Percentiles rank a stretch among this genome's conserved stretches.
Evolutionary conservation across 495 filamentous ascomycete genomes (phyloP).

Genomic region (Xylaria bambusicola): DNA sequence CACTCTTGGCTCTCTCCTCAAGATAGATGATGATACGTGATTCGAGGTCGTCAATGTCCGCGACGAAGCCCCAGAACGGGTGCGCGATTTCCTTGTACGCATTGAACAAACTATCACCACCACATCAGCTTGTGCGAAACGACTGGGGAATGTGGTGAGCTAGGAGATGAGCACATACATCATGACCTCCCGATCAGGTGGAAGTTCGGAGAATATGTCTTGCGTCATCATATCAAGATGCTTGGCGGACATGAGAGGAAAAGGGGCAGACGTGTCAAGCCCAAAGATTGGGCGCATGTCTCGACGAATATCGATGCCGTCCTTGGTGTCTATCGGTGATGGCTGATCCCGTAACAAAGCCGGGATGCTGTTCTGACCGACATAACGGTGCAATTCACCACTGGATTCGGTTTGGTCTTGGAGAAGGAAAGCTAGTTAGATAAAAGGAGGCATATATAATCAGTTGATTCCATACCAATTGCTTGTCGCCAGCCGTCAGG

Average conservation of each 20-base stretch:
- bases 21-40: constrained; percentile 66
- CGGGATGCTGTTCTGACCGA: constrained; percentile 65
- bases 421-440: constrained; percentile 18
- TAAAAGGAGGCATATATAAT: neutral
- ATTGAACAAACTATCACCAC: constrained; percentile 59
- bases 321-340: constrained; percentile 45
- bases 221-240: constrained; percentile 69
- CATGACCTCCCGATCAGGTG: constrained; percentile 61
- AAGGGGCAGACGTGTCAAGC: constrained; percentile 81
- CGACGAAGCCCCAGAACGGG: constrained; percentile 77
- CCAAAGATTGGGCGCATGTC: constrained; percentile 80
- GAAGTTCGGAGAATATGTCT: constrained; percentile 69
- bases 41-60: constrained; percentile 68
- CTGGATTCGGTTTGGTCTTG: constrained; percentile 62
- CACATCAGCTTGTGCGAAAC: neutral
- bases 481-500: constrained; percentile 40
- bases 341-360: constrained; percentile 67
- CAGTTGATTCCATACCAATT: constrained; percentile 36
- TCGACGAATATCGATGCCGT: constrained; percentile 52
- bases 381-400: constrained; percentile 62
- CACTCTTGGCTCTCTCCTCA: constrained; percentile 60
- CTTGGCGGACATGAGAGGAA: constrained; percentile 76
- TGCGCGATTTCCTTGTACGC: constrained; percentile 77
- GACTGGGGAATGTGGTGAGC: neutral
- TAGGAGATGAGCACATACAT: constrained; percentile 43